Evolutionary conservation across 768 basidiomycete species (phyloP), one percentile per base, ranked within the genome.

Genomic region (Coprinopsis strossmayeri): DNA sequence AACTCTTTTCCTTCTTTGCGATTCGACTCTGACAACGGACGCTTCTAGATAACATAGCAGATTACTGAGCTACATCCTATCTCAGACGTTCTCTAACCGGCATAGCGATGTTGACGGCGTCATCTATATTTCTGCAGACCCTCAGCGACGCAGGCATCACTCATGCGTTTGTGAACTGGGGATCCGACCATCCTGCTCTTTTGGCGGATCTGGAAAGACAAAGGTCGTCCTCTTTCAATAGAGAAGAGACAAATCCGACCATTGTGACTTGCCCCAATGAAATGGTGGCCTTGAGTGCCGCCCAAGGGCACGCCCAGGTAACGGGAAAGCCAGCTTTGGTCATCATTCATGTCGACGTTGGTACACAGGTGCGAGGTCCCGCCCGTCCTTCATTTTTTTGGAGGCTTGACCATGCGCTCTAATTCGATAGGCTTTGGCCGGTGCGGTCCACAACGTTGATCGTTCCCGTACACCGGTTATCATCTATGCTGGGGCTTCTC

Each of bases 91-190:
- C 18, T 38, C 35, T 11, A 7, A 9, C 18, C 35, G 9, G 35
- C 9, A 18, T 5, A 11, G 15, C 15, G 21, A 76, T 77, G 65
- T 74, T 73, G 48, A 85, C 83, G 0, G 71, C 79, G 2, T 81
- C 82, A 17, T 79, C 81, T 20, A 62, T 84, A 20, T 79, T 87
- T 57, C 67, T 87, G 10, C 66, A 75, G 34, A 64, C 80, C 0
- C 71, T 85, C 17, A 60, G 63, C 13, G 62, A 76, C 45, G 77
- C 76, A 1, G 81, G 82, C 1, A 77, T 87, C 28, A 83, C 80
- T 0, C 80, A 84, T 58, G 76, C 74, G 7, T 84, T 86, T 56
- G 82, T 80, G 15, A 87, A 87, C 65, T 86, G 85, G 80, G 86
- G 85, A 1, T 83, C 81, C 0, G 85, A 88, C 55, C 85, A 87